Conservation (phyloP, 2,329 filamentous ascomycete genomes). For the Fusarium floridanum region DNA sequence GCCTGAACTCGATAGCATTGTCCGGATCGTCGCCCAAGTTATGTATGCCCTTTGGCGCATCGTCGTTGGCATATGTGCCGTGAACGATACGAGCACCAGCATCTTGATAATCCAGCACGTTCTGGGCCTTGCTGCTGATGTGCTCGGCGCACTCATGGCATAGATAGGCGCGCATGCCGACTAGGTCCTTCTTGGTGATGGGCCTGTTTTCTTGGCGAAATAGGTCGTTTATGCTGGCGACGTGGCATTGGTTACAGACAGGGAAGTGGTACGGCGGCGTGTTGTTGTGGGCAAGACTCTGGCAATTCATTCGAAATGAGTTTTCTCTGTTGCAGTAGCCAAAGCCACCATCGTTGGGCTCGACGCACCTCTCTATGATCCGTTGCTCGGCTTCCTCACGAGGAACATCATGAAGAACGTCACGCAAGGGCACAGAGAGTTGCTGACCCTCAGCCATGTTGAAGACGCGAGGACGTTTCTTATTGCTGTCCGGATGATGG, state of each 20-base stretch:
- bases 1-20: constrained; percentile 18
- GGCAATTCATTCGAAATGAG: constrained; percentile 20
- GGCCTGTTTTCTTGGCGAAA: constrained; percentile 11
- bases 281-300: constrained; percentile 31
- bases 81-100: constrained; percentile 44
- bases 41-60: constrained; percentile 7
- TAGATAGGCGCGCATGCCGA: constrained; percentile 53
- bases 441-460: constrained; percentile 6
- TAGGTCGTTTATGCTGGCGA: constrained; percentile 33
- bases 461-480: constrained; percentile 22
- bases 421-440: constrained; percentile 19
- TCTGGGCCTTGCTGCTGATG: constrained; percentile 8
- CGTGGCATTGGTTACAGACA: constrained; percentile 45
- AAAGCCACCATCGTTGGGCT: constrained; percentile 27
- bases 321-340: constrained; percentile 22
- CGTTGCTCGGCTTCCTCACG: neutral
- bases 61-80: constrained; percentile 30
- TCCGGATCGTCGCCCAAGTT: neutral
- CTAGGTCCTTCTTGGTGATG: constrained; percentile 41
- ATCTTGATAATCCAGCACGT: constrained; percentile 13
- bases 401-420: constrained; percentile 34
- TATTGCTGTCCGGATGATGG: neutral
- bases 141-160: constrained; percentile 48
- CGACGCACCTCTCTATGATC: constrained; percentile 21
- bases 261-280: constrained; percentile 33